A percentile compares a stretch with the other conserved stretches of the same genome.
phyloP scores from a whole-genome alignment of 768 basidiomycete genomes.

The Rhizopogon sp. region DNA sequence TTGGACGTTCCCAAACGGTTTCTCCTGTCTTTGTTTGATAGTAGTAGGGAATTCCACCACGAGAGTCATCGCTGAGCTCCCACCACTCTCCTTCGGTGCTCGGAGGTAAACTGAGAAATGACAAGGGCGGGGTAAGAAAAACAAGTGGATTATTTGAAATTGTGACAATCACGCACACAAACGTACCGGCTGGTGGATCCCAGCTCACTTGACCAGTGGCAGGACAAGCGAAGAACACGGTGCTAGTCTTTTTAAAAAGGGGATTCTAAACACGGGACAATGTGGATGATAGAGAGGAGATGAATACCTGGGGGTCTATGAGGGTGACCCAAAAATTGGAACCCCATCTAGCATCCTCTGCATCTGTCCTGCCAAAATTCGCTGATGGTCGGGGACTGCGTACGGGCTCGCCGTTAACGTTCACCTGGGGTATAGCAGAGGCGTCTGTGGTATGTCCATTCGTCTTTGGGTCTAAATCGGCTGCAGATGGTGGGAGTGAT shows the following conservation, averaged over 20 bases:
- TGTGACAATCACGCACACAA: constrained; percentile 56
- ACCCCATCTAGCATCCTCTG: constrained; percentile 63
- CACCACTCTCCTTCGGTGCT: constrained; percentile 91
- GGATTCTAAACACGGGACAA: constrained; percentile 4
- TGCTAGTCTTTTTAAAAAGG: constrained; percentile 37
- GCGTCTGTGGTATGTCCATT: constrained; percentile 6
- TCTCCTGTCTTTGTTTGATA: constrained; percentile 90
- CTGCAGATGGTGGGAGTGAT: constrained; percentile 4
- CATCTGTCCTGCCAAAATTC: constrained; percentile 15
- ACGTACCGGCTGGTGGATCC: constrained; percentile 87
- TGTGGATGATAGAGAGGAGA: constrained; percentile 5
- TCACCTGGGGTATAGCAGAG: constrained; percentile 28
- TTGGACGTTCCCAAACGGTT: constrained; percentile 90
- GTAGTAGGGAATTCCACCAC: constrained; percentile 85
- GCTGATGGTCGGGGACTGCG: constrained; percentile 28
- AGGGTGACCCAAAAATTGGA: constrained; percentile 94
- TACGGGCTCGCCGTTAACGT: constrained; percentile 29
- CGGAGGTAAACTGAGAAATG: constrained; percentile 62
- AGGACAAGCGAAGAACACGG: constrained; percentile 89
- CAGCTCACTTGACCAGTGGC: constrained; percentile 89
- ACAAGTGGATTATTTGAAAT: constrained; percentile 16
- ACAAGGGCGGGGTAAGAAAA: constrained; percentile 1
- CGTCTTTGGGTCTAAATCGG: constrained; percentile 7
- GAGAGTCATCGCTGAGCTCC: constrained; percentile 83
- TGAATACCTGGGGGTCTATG: constrained; percentile 76